Evolutionary conservation across 192 early-diverging fungal genomes (phyloP).

Genomic region (Geranomyces variabilis): DNA sequence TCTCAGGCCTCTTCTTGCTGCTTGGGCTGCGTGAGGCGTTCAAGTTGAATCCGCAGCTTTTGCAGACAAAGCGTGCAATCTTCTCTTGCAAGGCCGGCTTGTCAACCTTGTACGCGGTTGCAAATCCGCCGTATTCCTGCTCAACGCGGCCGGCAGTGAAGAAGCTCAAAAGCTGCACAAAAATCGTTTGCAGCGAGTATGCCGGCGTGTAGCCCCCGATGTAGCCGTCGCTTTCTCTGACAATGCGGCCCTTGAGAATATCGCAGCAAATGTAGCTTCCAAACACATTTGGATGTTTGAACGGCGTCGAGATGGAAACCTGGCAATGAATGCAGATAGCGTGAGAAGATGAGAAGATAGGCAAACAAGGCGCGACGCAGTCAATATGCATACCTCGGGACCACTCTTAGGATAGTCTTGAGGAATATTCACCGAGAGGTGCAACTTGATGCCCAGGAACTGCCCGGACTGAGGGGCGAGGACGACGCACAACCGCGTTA

Average conservation of each 20-base stretch:
- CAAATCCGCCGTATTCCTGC: slow-evolving; percentile 4
- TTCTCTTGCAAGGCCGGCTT: not conserved
- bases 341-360: not conserved
- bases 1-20: not conserved
- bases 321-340: not conserved
- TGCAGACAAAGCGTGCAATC: slow-evolving; percentile 15
- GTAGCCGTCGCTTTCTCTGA: slow-evolving; percentile 18
- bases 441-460: slow-evolving; percentile 22
- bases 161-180: slow-evolving; percentile 37
- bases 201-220: slow-evolving; percentile 37
- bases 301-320: slow-evolving; percentile 28
- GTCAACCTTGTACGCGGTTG: not conserved
- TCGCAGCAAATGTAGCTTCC: slow-evolving; percentile 40
- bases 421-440: slow-evolving; percentile 12
- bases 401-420: not conserved
- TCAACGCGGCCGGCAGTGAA: slow-evolving; percentile 27
- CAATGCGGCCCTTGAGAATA: slow-evolving; percentile 21
- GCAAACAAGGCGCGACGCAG: not conserved
- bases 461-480: slow-evolving; percentile 18
- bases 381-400: not conserved
- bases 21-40: not conserved
- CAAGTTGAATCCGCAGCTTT: slow-evolving; percentile 17
- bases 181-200: slow-evolving; percentile 25
- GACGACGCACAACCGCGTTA: slow-evolving; percentile 4
- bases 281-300: slow-evolving; percentile 30